Percentiles rank a stretch among this genome's conserved stretches.
Conservation (phyloP, 768 basidiomycete genomes). For the Rhizopogon roseolus region DNA sequence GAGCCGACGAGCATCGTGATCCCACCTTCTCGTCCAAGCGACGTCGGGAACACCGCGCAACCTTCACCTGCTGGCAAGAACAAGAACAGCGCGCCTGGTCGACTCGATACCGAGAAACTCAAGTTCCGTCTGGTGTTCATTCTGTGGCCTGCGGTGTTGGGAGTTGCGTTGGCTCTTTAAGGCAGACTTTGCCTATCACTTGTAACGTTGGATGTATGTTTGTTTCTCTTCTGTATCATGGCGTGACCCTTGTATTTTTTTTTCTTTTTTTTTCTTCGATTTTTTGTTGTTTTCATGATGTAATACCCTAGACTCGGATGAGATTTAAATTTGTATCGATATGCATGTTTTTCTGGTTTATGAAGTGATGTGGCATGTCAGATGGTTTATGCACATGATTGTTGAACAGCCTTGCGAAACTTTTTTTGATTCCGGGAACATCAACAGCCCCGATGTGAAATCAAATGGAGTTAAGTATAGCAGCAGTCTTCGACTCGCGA, state of each 20-base stretch:
- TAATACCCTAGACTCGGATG: background rate
- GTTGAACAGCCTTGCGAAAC: too few relatives aligned
- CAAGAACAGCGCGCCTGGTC: constrained; percentile 15
- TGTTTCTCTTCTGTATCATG: background rate
- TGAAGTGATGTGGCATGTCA: too few relatives aligned
- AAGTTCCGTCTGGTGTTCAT: constrained; percentile 47
- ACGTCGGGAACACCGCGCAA: background rate
- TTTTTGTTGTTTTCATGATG: background rate
- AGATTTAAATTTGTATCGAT: too few relatives aligned
- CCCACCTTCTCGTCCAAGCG: constrained; percentile 4
- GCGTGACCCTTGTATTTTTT: background rate
- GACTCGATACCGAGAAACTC: constrained; percentile 29
- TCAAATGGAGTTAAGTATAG: too few relatives aligned
- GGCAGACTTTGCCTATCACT: background rate
- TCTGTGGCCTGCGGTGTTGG: constrained; percentile 53
- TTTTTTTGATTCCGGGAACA: too few relatives aligned
- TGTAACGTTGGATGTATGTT: background rate
- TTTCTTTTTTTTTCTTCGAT: background rate
- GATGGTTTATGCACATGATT: too few relatives aligned
- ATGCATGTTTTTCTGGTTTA: too few relatives aligned
- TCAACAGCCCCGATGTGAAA: too few relatives aligned
- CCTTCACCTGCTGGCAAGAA: constrained; percentile 1
- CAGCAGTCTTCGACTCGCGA: too few relatives aligned
- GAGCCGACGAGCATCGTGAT: background rate
- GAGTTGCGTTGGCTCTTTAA: constrained; percentile 49